A percentile compares a stretch with the other conserved stretches of the same genome.
phyloP scores from a whole-genome alignment of 2,329 filamentous ascomycete genomes.

The Tolypocladium sp. region DNA sequence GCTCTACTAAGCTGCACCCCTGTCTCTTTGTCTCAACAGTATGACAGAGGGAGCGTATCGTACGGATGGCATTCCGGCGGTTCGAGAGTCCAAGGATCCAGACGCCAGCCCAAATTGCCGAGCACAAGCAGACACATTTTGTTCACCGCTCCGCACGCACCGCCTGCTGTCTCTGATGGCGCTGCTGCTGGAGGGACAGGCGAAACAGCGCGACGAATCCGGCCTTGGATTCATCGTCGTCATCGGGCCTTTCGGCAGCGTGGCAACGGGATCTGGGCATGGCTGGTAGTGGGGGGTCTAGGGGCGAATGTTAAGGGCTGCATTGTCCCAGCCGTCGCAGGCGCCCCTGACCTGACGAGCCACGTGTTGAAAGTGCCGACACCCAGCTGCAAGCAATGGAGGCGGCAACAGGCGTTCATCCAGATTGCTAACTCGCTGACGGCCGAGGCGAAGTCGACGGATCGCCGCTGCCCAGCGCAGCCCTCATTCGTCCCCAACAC shows the following conservation, averaged over 20 bases:
- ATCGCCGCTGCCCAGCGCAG: neutral
- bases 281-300: neutral
- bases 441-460: neutral
- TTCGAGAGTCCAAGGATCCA: neutral
- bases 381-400: neutral
- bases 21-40: neutral
- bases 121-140: neutral
- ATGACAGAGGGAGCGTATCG: neutral
- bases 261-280: neutral
- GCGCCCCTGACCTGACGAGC: neutral
- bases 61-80: neutral
- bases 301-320: neutral
- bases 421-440: neutral
- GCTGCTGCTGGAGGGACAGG: neutral
- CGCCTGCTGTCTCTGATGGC: neutral
- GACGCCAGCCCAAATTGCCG: neutral
- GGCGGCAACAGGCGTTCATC: neutral
- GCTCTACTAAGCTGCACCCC: neutral
- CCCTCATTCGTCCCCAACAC: neutral
- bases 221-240: too few species aligned
- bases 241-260: neutral
- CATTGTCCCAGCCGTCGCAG: neutral
- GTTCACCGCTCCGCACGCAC: neutral
- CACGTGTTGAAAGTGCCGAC: conserved; percentile 1
- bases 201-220: neutral